A percentile compares a stretch with the other conserved stretches of the same genome.
These are phyloP conservation scores for Amanita rimosa DNA, from an alignment of 768 basidiomycete species.

Conservation along the genomic window DNA sequence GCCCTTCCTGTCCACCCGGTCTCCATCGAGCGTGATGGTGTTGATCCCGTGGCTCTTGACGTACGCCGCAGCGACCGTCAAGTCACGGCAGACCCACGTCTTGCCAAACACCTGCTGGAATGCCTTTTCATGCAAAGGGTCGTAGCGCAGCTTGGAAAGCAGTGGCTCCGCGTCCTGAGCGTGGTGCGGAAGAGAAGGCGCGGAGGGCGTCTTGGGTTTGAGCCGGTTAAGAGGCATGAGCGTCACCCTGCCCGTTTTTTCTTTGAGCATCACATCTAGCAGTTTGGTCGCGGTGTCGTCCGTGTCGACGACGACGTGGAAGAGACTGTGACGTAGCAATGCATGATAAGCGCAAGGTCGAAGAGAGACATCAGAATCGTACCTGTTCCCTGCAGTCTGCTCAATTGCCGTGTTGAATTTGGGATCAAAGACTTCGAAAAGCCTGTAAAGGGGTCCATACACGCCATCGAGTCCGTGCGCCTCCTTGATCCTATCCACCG, in stretches of 20 bases:
- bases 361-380: neutral
- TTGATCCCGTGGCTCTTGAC: conserved; percentile 92
- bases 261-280: conserved; percentile 89
- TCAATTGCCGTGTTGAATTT: conserved; percentile 92
- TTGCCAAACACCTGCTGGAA: conserved; percentile 97
- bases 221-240: conserved; percentile 98
- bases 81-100: conserved; percentile 90
- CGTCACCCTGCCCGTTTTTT: conserved; percentile 90
- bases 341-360: conserved; percentile 7
- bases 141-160: conserved; percentile 73
- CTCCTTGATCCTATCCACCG: conserved; percentile 77
- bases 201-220: conserved; percentile 43
- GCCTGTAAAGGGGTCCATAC: conserved; percentile 87
- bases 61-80: conserved; percentile 87
- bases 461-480: conserved; percentile 71
- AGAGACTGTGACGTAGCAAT: conserved; percentile 35
- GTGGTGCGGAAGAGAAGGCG: conserved; percentile 42
- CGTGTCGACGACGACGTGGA: conserved; percentile 96
- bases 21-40: conserved; percentile 95
- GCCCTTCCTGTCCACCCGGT: conserved; percentile 95
- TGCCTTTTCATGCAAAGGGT: conserved; percentile 60
- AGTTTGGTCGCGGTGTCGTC: conserved; percentile 87
- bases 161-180: conserved; percentile 74
- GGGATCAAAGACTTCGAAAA: conserved; percentile 81
- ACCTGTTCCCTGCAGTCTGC: conserved; percentile 94